These are phyloP conservation scores for Taiwanofungus camphoratus DNA, from an alignment of 1,284 basidiomycete genomes.

Conservation along the genomic window DNA sequence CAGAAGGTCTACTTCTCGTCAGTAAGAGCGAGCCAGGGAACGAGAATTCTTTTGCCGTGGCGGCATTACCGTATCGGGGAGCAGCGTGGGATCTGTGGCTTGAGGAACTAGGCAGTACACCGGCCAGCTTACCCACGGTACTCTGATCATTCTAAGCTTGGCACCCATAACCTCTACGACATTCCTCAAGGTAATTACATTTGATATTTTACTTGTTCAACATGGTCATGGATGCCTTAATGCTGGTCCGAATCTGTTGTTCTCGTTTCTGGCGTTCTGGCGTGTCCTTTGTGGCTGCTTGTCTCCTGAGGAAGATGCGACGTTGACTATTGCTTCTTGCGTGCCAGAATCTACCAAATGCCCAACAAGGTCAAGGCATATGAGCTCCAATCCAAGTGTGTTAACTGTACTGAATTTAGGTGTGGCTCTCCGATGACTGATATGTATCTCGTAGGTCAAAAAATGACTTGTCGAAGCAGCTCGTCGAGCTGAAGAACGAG, in stretches of 20 bases:
- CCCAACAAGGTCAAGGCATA: constrained; percentile 92
- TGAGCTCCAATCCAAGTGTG: constrained; percentile 97
- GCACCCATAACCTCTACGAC: constrained; percentile 28
- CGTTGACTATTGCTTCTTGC: constrained; percentile 11
- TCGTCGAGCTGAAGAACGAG: constrained; percentile 94
- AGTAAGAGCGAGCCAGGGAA: too few relatives aligned
- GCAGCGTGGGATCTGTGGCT: constrained; percentile 26
- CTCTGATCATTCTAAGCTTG: constrained; percentile 21
- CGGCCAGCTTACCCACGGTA: constrained; percentile 25
- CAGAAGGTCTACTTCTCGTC: too few relatives aligned
- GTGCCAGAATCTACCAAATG: constrained; percentile 45
- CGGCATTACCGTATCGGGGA: constrained; percentile 11
- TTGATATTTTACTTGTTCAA: constrained; percentile 5
- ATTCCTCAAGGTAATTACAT: constrained; percentile 31
- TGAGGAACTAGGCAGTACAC: constrained; percentile 24
- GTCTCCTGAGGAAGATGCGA: not conserved
- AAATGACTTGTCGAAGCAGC: constrained; percentile 95
- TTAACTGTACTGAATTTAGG: constrained; percentile 7
- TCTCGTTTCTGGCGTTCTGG: constrained; percentile 6
- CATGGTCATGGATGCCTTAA: constrained; percentile 6
- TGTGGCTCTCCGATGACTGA: not conserved
- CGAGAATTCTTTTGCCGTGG: too few relatives aligned
- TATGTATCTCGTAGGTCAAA: constrained; percentile 68
- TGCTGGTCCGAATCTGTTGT: constrained; percentile 9
- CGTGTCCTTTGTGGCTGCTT: constrained; percentile 1